These are phyloP conservation scores for Vinca minor DNA, from an alignment of 257 asterid species.

Conservation along the genomic window DNA sequence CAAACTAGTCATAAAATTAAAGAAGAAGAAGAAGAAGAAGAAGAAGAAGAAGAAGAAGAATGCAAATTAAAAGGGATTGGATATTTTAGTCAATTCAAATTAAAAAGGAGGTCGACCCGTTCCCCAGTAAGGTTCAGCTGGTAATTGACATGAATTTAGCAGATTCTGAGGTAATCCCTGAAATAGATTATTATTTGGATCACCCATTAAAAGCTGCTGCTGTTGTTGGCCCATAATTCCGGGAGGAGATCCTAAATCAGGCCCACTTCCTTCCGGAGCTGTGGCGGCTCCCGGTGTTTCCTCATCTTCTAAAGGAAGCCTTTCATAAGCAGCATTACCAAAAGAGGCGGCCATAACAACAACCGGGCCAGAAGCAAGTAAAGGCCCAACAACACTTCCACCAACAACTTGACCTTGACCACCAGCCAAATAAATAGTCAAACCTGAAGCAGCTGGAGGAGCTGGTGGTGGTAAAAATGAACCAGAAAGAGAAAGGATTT, in stretches of 20 bases:
- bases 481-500: conserved; percentile 76
- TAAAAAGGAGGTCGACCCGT: conserved; percentile 63
- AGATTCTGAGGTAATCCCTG: conserved; percentile 58
- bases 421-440: conserved; percentile 74
- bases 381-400: conserved; percentile 80
- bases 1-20: conserved; percentile 4
- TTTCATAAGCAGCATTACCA: conserved; percentile 85
- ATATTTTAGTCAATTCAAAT: conserved; percentile 14
- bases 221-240: conserved; percentile 30
- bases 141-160: conserved; percentile 60
- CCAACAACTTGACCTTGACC: conserved; percentile 96
- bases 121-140: conserved; percentile 70
- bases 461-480: conserved; percentile 91
- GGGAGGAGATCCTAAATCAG: conserved; percentile 32
- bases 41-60: conserved; percentile 10
- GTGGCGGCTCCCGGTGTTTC: conserved; percentile 23
- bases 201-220: conserved; percentile 22
- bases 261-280: conserved; percentile 15
- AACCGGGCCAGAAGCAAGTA: conserved; percentile 78
- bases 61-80: conserved; percentile 10
- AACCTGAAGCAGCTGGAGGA: conserved; percentile 70
- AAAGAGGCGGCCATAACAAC: conserved; percentile 92
- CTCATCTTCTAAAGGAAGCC: conserved; percentile 83
- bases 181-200: conserved; percentile 30
- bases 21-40: too few species aligned